A percentile compares a stretch with the other conserved stretches of the same genome.
phyloP scores from a whole-genome alignment of 352 stramenopile genomes.

The Phytophthora constricta region DNA sequence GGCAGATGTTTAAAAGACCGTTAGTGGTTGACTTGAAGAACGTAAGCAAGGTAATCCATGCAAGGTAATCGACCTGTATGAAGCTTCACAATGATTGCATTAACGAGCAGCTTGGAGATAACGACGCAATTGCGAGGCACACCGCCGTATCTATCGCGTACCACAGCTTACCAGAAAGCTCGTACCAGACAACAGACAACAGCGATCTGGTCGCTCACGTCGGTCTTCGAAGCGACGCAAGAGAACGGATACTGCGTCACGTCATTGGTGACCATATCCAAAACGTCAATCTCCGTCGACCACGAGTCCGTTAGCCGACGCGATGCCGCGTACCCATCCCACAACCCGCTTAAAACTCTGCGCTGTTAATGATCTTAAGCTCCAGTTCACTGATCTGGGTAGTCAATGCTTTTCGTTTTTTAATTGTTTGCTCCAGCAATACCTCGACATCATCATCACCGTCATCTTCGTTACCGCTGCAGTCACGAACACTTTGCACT shows the following conservation, averaged over 20 bases:
- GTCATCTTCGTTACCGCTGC: background rate
- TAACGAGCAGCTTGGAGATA: background rate
- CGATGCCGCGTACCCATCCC: too few species aligned
- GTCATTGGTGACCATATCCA: background rate
- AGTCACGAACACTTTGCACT: too few species aligned
- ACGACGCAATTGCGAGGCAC: background rate
- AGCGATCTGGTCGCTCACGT: background rate
- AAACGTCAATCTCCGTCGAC: background rate
- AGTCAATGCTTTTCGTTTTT: background rate
- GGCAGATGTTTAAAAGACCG: slow-evolving; percentile 4
- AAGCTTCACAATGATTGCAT: slow-evolving; percentile 13
- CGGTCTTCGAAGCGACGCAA: background rate
- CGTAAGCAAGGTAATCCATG: slow-evolving; percentile 4
- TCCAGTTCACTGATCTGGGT: background rate
- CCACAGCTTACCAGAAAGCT: background rate
- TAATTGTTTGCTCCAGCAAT: background rate
- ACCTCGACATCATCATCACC: background rate
- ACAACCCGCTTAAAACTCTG: too few species aligned
- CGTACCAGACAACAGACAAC: background rate
- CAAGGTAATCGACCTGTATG: slow-evolving; percentile 16
- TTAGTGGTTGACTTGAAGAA: background rate
- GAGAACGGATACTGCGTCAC: background rate
- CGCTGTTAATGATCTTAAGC: background rate
- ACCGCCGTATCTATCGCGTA: background rate
- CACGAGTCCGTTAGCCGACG: too few species aligned